phyloP scores from a whole-genome alignment of 306 rosid genomes.

The Oemleria cerasiformis region DNA sequence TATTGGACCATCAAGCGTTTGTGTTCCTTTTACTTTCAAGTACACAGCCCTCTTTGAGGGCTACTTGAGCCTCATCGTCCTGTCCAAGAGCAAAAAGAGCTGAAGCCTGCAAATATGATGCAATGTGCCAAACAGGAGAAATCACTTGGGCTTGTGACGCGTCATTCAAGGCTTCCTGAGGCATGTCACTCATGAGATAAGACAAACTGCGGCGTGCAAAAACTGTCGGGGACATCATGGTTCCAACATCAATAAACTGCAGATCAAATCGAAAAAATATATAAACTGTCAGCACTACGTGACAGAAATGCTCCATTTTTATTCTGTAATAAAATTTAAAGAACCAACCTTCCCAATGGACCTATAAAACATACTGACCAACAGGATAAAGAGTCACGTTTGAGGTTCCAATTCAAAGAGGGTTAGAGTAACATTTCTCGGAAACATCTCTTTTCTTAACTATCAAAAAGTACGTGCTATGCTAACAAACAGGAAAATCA shows the following conservation, averaged over 20 bases:
- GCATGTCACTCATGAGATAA: conserved; percentile 65
- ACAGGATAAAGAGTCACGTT: neutral
- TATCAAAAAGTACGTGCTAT: neutral
- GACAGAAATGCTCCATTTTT: conserved; percentile 11
- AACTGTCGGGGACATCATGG: conserved; percentile 86
- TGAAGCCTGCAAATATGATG: conserved; percentile 74
- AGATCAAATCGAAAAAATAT: conserved; percentile 5
- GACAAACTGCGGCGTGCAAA: conserved; percentile 91
- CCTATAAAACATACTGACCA: neutral
- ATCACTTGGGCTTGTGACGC: conserved; percentile 76
- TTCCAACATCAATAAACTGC: conserved; percentile 88
- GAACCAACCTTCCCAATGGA: neutral
- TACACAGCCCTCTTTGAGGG: conserved; percentile 72
- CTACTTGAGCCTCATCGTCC: conserved; percentile 68
- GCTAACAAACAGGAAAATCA: neutral
- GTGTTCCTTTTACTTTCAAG: conserved; percentile 64
- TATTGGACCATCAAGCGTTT: conserved; percentile 27
- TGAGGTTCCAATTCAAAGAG: neutral
- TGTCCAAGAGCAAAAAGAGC: conserved; percentile 58
- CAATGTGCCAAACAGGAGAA: conserved; percentile 78
- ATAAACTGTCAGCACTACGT: conserved; percentile 33
- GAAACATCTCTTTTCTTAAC: neutral
- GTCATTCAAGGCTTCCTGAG: conserved; percentile 78
- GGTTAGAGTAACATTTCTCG: neutral
- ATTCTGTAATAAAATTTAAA: neutral